Evolutionary conservation across 2,329 filamentous ascomycete species (phyloP).

Genomic region (Aspergillus aculeatinus): DNA sequence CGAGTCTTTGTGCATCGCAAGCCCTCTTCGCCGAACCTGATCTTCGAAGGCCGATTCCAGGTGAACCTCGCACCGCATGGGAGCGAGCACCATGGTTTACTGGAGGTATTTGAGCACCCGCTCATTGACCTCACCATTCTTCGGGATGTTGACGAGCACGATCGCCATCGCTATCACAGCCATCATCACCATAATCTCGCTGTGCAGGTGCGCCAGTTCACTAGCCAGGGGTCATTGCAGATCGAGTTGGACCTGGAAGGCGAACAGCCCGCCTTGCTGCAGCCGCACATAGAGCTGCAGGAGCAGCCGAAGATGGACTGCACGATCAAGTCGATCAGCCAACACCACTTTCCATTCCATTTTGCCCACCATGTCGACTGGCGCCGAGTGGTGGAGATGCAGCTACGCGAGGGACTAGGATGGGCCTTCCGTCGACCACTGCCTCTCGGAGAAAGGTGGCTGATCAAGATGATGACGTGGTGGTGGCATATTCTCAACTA

Average conservation of each 20-base stretch:
- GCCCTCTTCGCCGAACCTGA: slow-evolving; percentile 13
- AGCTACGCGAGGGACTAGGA: slow-evolving; percentile 18
- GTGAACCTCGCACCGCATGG: slow-evolving; percentile 11
- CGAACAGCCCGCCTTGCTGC: slow-evolving; percentile 13
- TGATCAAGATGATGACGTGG: slow-evolving; percentile 17
- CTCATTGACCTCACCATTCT: slow-evolving; percentile 15
- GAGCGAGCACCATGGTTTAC: slow-evolving; percentile 5
- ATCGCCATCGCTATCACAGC: slow-evolving; percentile 1
- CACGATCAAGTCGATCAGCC: slow-evolving; percentile 17
- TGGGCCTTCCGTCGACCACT: slow-evolving; percentile 18
- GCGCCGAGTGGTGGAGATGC: slow-evolving; percentile 17
- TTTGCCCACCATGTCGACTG: slow-evolving; percentile 22
- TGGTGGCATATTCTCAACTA: slow-evolving; percentile 14
- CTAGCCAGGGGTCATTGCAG: slow-evolving; percentile 10
- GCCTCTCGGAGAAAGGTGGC: slow-evolving; percentile 13
- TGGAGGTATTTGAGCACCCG: slow-evolving; percentile 7
- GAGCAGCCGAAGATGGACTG: slow-evolving; percentile 20
- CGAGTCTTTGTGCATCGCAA: slow-evolving; percentile 7
- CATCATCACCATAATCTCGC: slow-evolving; percentile 11
- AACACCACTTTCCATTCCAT: slow-evolving; percentile 21
- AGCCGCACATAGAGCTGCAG: slow-evolving; percentile 18
- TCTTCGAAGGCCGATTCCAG: slow-evolving; percentile 14
- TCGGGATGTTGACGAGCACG: slow-evolving; percentile 7
- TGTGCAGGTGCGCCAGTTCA: slow-evolving; percentile 16
- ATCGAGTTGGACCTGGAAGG: slow-evolving; percentile 18